A percentile compares a stretch with the other conserved stretches of the same genome.
These are phyloP conservation scores for Punctularia strigosozonata DNA, from an alignment of 768 basidiomycete species.

Conservation along the genomic window DNA sequence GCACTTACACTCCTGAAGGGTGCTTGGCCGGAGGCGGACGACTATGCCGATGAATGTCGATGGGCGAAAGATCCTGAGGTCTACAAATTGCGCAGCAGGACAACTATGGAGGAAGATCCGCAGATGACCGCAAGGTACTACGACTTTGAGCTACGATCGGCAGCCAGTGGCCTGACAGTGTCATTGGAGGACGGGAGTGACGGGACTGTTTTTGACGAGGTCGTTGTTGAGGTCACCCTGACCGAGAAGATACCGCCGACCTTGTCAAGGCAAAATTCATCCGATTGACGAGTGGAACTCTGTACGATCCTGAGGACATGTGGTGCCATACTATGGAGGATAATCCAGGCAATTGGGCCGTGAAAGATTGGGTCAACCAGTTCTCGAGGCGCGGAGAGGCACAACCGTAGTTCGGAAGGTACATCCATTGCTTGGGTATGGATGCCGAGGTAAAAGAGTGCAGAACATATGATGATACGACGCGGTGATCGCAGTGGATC, in stretches of 20 bases:
- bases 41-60: constrained; percentile 3
- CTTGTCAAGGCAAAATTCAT: constrained; percentile 3
- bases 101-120: constrained; percentile 7
- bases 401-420: too few species aligned
- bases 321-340: constrained; percentile 5
- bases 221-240: constrained; percentile 6
- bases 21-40: constrained; percentile 1
- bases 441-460: too few species aligned
- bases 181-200: constrained; percentile 7
- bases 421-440: too few species aligned
- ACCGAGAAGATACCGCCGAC: constrained; percentile 2
- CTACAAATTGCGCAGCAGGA: constrained; percentile 5
- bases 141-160: neutral
- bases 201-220: constrained; percentile 6
- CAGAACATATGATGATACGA: too few species aligned
- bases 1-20: constrained; percentile 7
- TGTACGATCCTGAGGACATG: constrained; percentile 3
- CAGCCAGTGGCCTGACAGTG: constrained; percentile 3
- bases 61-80: constrained; percentile 5
- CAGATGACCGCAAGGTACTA: constrained; percentile 6
- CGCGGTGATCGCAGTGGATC: too few species aligned
- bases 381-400: constrained; percentile 2
- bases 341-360: constrained; percentile 1
- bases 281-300: neutral
- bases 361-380: constrained; percentile 5